Evolutionary conservation across 768 basidiomycete species (phyloP).

Genomic region (Ramaria rubella): DNA sequence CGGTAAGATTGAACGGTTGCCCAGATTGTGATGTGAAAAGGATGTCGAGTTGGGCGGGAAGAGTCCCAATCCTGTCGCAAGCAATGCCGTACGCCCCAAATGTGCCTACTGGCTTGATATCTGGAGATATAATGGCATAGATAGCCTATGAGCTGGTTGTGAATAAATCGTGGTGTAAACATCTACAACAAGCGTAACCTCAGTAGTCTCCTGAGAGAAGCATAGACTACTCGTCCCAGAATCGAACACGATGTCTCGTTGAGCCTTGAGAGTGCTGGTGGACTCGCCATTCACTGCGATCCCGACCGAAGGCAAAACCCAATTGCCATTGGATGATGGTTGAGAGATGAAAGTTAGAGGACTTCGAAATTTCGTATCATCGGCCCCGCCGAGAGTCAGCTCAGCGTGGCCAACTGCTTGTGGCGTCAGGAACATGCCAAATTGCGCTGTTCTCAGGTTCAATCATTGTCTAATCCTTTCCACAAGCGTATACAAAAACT

Average conservation of each 20-base stretch:
- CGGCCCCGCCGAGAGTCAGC: constrained; percentile 47
- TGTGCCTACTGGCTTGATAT: constrained; percentile 37
- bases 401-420: constrained; percentile 43
- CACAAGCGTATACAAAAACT: no score
- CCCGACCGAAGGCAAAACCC: constrained; percentile 40
- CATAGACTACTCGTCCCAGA: constrained; percentile 52
- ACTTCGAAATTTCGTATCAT: constrained; percentile 48
- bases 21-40: constrained; percentile 49
- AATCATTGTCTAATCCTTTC: no score
- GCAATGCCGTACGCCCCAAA: constrained; percentile 53
- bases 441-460: no score
- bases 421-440: constrained; percentile 48
- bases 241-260: constrained; percentile 48
- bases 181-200: no score
- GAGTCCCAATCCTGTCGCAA: constrained; percentile 38
- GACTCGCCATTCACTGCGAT: constrained; percentile 50
- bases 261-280: constrained; percentile 32
- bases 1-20: constrained; percentile 46
- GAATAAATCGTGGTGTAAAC: constrained; percentile 25
- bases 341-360: constrained; percentile 1
- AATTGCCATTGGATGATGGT: constrained; percentile 17
- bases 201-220: constrained; percentile 43
- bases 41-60: constrained; percentile 49
- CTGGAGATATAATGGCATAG: constrained; percentile 46
- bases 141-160: constrained; percentile 44